A percentile compares a stretch with the other conserved stretches of the same genome.
phyloP scores from a whole-genome alignment of 805 yeast species.

The Ogataea philodendri region DNA sequence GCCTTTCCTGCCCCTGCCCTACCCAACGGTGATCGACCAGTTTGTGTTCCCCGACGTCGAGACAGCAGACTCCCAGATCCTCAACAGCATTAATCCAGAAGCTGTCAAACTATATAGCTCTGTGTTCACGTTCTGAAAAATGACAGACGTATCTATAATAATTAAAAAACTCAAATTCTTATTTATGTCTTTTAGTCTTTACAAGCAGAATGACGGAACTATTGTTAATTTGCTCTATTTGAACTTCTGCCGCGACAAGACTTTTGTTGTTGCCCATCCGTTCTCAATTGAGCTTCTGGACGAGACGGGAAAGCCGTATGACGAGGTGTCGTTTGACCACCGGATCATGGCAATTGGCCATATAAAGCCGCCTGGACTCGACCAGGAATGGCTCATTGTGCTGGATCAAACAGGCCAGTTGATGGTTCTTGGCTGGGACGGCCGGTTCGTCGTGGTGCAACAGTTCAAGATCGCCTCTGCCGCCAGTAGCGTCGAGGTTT shows the following conservation, averaged over 20 bases:
- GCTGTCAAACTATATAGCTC: slow-evolving; percentile 17
- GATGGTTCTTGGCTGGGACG: slow-evolving; percentile 18
- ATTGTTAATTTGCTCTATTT: slow-evolving; percentile 11
- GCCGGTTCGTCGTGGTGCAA: slow-evolving; percentile 19
- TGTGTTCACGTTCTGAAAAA: slow-evolving; percentile 17
- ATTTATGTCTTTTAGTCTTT: slow-evolving; percentile 6
- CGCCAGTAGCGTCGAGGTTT: slow-evolving; percentile 10
- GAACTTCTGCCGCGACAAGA: slow-evolving; percentile 1
- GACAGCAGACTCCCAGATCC: slow-evolving; percentile 8
- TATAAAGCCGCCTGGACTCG: slow-evolving; percentile 19
- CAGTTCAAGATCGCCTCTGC: slow-evolving; percentile 16
- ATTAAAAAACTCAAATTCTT: slow-evolving; percentile 2
- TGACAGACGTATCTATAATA: slow-evolving; percentile 7
- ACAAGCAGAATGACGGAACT: slow-evolving; percentile 1
- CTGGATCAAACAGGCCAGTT: slow-evolving; percentile 26
- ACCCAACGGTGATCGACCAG: slow-evolving; percentile 18
- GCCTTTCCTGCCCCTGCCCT: slow-evolving; percentile 3
- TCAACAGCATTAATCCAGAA: slow-evolving; percentile 14
- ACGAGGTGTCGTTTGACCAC: slow-evolving; percentile 8
- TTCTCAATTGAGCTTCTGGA: slow-evolving; percentile 8
- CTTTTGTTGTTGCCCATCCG: slow-evolving; percentile 11
- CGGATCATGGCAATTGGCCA: slow-evolving; percentile 22
- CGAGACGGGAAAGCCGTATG: background rate
- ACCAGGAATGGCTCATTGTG: slow-evolving; percentile 24
- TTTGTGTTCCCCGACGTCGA: slow-evolving; percentile 26